Conservation (phyloP, 495 filamentous ascomycete genomes). For the Podospora conica region DNA sequence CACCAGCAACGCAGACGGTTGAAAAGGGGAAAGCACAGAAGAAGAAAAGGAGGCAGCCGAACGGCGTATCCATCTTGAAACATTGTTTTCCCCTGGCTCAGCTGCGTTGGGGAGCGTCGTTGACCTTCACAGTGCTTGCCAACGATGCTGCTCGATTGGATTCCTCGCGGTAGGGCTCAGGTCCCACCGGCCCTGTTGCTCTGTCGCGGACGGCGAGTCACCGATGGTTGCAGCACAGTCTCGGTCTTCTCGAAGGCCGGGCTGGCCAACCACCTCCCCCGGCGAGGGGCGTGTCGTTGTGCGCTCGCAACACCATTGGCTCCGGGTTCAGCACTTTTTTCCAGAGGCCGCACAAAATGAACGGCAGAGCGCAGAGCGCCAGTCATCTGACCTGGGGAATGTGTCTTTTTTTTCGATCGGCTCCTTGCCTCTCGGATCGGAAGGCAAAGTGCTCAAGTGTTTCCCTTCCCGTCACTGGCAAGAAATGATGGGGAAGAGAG, state of each 20-base stretch:
- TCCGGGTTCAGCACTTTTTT: not conserved
- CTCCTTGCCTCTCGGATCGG: not conserved
- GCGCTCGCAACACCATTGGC: conserved; percentile 1
- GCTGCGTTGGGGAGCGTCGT: not conserved
- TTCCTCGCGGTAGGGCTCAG: not conserved
- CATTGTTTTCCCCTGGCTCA: conserved; percentile 6
- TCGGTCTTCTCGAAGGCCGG: not conserved
- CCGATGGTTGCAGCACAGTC: not conserved
- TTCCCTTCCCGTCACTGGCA: not conserved
- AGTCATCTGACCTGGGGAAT: conserved; percentile 8
- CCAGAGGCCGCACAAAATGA: conserved; percentile 6
- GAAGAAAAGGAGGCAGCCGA: not conserved
- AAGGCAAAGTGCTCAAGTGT: not conserved
- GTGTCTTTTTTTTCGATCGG: not conserved
- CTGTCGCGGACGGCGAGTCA: not conserved
- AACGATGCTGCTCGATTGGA: conserved; percentile 8
- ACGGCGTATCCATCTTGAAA: not conserved
- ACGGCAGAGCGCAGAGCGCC: not conserved
- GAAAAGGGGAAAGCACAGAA: not conserved
- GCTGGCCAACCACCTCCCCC: not conserved
- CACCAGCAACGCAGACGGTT: not conserved
- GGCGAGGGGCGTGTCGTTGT: not conserved
- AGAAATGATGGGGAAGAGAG: not conserved
- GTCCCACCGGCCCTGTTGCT: not conserved
- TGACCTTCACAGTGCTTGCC: conserved; percentile 8